Percentiles rank a stretch among this genome's conserved stretches.
phyloP scores from a whole-genome alignment of 805 yeast species.

The Candida qinlingensis region DNA sequence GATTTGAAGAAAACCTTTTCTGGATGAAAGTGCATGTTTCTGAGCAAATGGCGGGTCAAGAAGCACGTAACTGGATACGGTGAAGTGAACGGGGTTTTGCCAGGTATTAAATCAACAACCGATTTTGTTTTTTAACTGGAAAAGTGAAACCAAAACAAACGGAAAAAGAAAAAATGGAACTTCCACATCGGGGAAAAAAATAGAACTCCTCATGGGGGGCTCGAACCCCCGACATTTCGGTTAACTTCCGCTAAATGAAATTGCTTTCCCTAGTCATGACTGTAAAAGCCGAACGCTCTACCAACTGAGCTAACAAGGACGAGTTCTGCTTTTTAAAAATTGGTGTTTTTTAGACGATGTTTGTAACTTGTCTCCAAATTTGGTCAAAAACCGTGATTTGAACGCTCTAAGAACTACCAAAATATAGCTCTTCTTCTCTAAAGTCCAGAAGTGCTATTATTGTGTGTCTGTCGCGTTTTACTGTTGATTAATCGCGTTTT shows the following conservation, averaged over 20 bases:
- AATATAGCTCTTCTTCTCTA: no score
- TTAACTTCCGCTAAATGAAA: background rate
- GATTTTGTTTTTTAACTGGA: background rate
- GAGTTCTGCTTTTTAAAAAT: constrained; percentile 7
- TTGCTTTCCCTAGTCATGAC: constrained; percentile 7
- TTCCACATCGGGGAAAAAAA: background rate
- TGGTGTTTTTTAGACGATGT: no score
- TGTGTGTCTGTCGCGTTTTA: no score
- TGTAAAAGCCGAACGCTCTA: constrained; percentile 20
- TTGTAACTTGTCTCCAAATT: no score
- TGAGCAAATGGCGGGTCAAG: no score
- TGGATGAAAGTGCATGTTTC: constrained; percentile 21
- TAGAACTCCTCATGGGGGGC: constrained; percentile 18
- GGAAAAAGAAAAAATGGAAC: background rate
- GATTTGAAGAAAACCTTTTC: constrained; percentile 52
- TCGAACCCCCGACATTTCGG: constrained; percentile 21
- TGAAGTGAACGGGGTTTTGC: no score
- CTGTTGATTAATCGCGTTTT: no score
- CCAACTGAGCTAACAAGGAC: constrained; percentile 21
- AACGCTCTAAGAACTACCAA: no score
- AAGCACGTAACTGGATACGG: no score
- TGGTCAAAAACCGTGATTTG: no score
- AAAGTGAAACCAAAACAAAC: constrained; percentile 3
- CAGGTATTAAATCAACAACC: background rate
- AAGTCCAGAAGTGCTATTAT: no score